Conservation (phyloP, 2,329 filamentous ascomycete species). For the Ascochyta koolunga region DNA sequence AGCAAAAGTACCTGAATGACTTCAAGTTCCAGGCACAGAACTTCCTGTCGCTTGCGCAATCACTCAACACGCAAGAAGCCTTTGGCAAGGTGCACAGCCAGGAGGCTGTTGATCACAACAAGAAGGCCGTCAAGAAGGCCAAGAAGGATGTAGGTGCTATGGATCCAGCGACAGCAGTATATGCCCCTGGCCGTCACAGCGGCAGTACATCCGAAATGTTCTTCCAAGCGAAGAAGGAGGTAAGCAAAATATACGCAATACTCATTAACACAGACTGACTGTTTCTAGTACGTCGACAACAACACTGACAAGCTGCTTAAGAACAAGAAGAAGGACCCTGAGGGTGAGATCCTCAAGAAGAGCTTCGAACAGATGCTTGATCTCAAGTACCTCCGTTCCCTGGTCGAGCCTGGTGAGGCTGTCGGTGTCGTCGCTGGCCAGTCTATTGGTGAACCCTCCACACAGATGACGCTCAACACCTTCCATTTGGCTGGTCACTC, state of each 20-base stretch:
- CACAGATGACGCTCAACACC: constrained; percentile 98
- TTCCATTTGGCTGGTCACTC: constrained; percentile 99
- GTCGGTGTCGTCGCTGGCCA: constrained; percentile 97
- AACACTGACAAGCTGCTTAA: constrained; percentile 69
- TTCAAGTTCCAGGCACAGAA: constrained; percentile 92
- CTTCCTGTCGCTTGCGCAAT: constrained; percentile 76
- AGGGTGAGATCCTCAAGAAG: constrained; percentile 61
- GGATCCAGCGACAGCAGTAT: constrained; percentile 76
- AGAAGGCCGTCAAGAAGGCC: constrained; percentile 76
- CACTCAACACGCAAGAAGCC: constrained; percentile 70
- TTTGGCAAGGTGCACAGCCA: constrained; percentile 66
- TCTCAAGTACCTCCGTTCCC: constrained; percentile 88
- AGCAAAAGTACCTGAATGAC: constrained; percentile 87
- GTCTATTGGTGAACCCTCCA: constrained; percentile 95
- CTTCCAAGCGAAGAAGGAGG: constrained; percentile 69
- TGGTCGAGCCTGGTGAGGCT: constrained; percentile 93
- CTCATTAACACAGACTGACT: constrained; percentile 18
- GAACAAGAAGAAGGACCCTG: constrained; percentile 62
- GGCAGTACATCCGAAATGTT: constrained; percentile 92
- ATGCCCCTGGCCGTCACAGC: constrained; percentile 76
- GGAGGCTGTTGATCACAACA: constrained; percentile 66
- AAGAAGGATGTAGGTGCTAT: constrained; percentile 71
- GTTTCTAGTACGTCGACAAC: constrained; percentile 71
- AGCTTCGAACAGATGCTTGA: constrained; percentile 84
- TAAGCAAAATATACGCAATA: constrained; percentile 36